Conservation (phyloP, 306 rosid species). For the Citrullus mucosospermus region DNA sequence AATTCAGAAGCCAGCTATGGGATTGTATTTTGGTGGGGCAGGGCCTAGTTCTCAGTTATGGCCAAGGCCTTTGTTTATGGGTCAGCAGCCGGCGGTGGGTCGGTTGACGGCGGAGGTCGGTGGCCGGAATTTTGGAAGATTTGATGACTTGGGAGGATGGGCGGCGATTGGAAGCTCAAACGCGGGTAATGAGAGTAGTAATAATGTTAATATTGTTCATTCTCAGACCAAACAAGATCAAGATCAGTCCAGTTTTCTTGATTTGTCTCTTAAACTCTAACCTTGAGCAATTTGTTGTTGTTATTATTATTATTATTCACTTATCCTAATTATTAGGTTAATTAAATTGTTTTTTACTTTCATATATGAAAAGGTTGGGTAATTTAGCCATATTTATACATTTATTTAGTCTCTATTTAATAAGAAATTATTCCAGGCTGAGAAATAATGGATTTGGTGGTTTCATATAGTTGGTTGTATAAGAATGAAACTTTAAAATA, state of each 20-base stretch:
- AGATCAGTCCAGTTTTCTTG: not conserved
- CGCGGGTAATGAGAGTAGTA: not conserved
- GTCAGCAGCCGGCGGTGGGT: not conserved
- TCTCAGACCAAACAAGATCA: not conserved
- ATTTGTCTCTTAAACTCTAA: slow-evolving; percentile 5
- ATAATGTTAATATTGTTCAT: not conserved
- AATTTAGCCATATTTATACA: no score
- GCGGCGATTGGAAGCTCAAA: not conserved
- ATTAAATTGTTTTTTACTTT: not conserved
- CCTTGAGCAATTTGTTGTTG: not conserved
- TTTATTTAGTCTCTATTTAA: not conserved
- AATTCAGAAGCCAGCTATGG: not conserved
- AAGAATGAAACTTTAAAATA: no score
- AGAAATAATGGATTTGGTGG: no score
- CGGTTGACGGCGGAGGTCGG: not conserved
- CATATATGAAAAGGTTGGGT: not conserved
- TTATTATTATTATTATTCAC: no score
- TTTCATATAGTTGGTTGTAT: not conserved
- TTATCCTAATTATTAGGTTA: not conserved
- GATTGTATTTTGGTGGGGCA: not conserved
- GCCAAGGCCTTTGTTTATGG: not conserved
- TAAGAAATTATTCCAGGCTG: not conserved
- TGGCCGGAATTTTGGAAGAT: not conserved
- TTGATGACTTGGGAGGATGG: not conserved
- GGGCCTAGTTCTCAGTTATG: not conserved